phyloP scores from a whole-genome alignment of 129 eudicot genomes.

The Kitagawia praeruptora region DNA sequence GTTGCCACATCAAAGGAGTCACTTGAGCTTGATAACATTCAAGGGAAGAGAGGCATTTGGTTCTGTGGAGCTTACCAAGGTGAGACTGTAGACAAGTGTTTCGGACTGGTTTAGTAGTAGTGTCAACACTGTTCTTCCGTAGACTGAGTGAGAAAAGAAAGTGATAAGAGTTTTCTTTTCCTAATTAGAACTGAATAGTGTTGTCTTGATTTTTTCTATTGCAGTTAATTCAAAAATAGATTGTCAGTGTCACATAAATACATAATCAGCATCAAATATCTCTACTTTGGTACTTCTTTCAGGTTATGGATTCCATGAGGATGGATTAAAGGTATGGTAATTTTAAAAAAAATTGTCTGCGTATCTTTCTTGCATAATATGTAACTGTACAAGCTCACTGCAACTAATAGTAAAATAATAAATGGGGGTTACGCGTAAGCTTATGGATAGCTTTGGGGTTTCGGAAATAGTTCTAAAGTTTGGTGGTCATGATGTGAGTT shows the following conservation, averaged over 20 bases:
- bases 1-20: conserved; percentile 89
- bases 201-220: neutral
- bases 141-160: neutral
- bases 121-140: neutral
- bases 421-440: neutral
- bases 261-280: too few species aligned
- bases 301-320: conserved; percentile 98
- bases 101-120: neutral
- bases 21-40: conserved; percentile 49
- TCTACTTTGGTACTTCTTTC: conserved; percentile 5
- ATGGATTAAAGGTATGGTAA: conserved; percentile 70
- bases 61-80: conserved; percentile 99
- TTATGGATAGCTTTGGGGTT: neutral
- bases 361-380: neutral
- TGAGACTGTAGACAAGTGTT: conserved; percentile 2
- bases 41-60: conserved; percentile 95
- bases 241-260: neutral
- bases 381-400: neutral
- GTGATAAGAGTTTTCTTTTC: neutral
- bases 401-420: neutral
- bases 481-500: neutral
- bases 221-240: neutral
- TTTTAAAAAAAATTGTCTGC: neutral
- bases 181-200: neutral
- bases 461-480: neutral